These are phyloP conservation scores for Colletotrichum sp. DNA, from an alignment of 2,329 filamentous ascomycete species.

Conservation along the genomic window DNA sequence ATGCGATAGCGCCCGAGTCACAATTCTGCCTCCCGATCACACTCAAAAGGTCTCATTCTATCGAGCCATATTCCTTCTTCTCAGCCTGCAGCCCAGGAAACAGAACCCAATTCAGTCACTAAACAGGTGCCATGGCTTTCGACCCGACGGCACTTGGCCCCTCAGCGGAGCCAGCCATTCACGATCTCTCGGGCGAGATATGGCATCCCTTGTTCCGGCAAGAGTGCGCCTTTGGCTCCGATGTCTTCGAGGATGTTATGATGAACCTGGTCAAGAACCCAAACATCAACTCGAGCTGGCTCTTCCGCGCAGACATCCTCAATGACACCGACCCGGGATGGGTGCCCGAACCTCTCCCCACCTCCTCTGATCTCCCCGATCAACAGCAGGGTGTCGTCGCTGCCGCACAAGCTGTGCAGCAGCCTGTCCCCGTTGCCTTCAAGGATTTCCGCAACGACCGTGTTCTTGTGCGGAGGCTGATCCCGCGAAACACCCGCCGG, in stretches of 20 bases:
- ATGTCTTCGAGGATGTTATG: constrained; percentile 71
- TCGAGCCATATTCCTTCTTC: neutral
- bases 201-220: constrained; percentile 64
- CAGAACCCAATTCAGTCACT: neutral
- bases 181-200: constrained; percentile 35
- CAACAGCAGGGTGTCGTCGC: constrained; percentile 30
- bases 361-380: constrained; percentile 19
- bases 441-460: constrained; percentile 49
- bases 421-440: constrained; percentile 49
- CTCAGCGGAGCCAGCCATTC: constrained; percentile 36
- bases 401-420: constrained; percentile 16
- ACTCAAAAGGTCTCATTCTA: neutral
- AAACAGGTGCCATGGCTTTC: constrained; percentile 31
- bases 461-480: constrained; percentile 75
- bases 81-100: constrained; percentile 12
- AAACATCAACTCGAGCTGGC: constrained; percentile 78
- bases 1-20: constrained; percentile 13
- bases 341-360: constrained; percentile 20
- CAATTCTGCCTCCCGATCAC: neutral
- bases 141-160: constrained; percentile 36
- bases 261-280: constrained; percentile 78
- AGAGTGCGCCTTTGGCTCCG: constrained; percentile 65
- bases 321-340: constrained; percentile 49
- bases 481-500: constrained; percentile 80
- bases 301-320: constrained; percentile 80